These are phyloP conservation scores for Alternaria arbusti DNA, from an alignment of 2,329 filamentous ascomycete genomes.

Conservation along the genomic window DNA sequence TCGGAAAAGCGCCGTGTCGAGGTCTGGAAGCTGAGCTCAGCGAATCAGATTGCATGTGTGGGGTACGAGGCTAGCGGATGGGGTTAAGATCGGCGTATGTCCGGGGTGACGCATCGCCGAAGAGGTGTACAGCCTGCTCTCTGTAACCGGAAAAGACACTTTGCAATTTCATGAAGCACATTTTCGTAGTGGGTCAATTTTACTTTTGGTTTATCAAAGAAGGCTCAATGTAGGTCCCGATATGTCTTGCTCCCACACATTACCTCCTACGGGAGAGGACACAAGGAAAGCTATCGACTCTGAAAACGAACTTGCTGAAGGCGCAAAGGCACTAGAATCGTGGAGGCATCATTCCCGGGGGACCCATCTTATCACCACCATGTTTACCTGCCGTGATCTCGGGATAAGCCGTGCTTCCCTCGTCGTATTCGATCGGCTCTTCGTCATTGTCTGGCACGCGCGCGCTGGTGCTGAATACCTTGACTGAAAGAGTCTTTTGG, in stretches of 20 bases:
- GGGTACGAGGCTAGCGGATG: neutral
- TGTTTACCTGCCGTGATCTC: neutral
- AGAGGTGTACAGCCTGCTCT: neutral
- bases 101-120: neutral
- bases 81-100: conserved; percentile 12
- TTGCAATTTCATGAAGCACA: neutral
- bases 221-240: neutral
- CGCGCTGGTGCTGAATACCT: conserved; percentile 22
- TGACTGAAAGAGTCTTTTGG: conserved; percentile 21
- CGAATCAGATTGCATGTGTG: neutral
- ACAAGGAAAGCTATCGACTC: neutral
- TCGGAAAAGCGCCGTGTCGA: neutral
- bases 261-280: neutral
- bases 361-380: neutral
- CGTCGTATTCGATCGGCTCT: conserved; percentile 23
- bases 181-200: no score
- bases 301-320: neutral
- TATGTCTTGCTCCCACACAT: neutral
- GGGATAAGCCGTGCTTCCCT: conserved; percentile 17
- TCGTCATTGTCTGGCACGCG: conserved; percentile 22
- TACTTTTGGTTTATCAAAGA: no score
- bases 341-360: neutral
- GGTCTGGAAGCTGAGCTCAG: neutral
- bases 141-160: neutral
- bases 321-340: neutral